Evolutionary conservation across 2,329 filamentous ascomycete species (phyloP).

Genomic region (Exophiala oligosperma): DNA sequence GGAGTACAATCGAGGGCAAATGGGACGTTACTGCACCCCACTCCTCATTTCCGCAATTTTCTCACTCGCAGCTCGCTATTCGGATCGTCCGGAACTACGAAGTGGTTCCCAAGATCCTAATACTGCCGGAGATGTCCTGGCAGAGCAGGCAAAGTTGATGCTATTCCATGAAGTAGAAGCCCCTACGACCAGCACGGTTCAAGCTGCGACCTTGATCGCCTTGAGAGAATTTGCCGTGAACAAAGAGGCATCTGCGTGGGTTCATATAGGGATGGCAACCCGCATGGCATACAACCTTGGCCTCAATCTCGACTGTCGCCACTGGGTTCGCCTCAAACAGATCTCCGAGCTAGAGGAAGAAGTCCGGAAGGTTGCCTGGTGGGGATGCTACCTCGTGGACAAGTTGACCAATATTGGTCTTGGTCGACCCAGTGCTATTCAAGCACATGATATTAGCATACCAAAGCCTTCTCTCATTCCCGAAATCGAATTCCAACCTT

Average conservation of each 20-base stretch:
- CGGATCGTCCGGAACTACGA: not conserved
- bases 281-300: slow-evolving; percentile 9
- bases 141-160: slow-evolving; percentile 3
- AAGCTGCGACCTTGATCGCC: not conserved
- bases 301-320: slow-evolving; percentile 1
- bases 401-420: slow-evolving; percentile 6
- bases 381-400: slow-evolving; percentile 13
- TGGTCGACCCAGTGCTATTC: slow-evolving; percentile 2
- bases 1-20: not conserved
- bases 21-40: slow-evolving; percentile 1
- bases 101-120: not conserved
- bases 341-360: slow-evolving; percentile 8
- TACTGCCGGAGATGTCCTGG: slow-evolving; percentile 9
- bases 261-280: slow-evolving; percentile 8
- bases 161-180: not conserved
- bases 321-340: not conserved
- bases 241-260: slow-evolving; percentile 1
- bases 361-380: slow-evolving; percentile 3
- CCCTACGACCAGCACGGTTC: slow-evolving; percentile 1
- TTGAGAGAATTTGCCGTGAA: not conserved
- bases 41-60: slow-evolving; percentile 3
- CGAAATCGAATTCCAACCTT: not conserved
- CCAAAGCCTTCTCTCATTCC: slow-evolving; percentile 1
- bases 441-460: not conserved
- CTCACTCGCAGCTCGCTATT: slow-evolving; percentile 2